Evolutionary conservation across 139 green algal genomes (phyloP).

Genomic region (Ettlia oleoabundans): DNA sequence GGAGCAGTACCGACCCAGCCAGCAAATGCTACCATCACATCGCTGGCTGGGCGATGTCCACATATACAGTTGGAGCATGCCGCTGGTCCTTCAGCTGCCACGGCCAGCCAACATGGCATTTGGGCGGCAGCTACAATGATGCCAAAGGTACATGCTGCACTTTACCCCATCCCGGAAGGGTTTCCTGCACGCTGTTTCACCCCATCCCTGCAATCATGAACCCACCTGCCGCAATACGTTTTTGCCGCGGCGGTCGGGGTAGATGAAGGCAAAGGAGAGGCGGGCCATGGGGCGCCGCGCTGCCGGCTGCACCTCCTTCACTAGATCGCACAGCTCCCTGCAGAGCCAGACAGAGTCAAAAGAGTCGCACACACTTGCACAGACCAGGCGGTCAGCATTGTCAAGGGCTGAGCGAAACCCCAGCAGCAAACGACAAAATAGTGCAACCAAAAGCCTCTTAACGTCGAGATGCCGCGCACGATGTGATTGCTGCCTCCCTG

Average conservation of each 20-base stretch:
- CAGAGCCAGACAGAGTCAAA: background rate
- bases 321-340: conserved; percentile 87
- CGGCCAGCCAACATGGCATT: background rate
- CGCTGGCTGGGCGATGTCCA: too few relatives aligned
- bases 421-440: too few relatives aligned
- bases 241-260: conserved; percentile 84
- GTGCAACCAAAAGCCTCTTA: too few relatives aligned
- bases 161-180: too few relatives aligned
- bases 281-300: conserved; percentile 53
- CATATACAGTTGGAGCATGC: too few relatives aligned
- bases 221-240: conserved; percentile 89
- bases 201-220: background rate
- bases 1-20: too few relatives aligned
- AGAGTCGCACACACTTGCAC: background rate
- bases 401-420: too few relatives aligned
- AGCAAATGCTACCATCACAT: too few relatives aligned
- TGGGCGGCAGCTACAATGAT: background rate
- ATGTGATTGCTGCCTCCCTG: too few relatives aligned
- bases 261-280: conserved; percentile 90
- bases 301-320: conserved; percentile 80
- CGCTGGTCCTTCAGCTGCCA: background rate
- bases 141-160: too few relatives aligned
- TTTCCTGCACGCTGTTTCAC: too few relatives aligned
- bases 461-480: too few relatives aligned
- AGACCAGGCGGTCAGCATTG: background rate